Conservation (phyloP, 176 grass and related monocot genomes). For the Lolium perenne region DNA sequence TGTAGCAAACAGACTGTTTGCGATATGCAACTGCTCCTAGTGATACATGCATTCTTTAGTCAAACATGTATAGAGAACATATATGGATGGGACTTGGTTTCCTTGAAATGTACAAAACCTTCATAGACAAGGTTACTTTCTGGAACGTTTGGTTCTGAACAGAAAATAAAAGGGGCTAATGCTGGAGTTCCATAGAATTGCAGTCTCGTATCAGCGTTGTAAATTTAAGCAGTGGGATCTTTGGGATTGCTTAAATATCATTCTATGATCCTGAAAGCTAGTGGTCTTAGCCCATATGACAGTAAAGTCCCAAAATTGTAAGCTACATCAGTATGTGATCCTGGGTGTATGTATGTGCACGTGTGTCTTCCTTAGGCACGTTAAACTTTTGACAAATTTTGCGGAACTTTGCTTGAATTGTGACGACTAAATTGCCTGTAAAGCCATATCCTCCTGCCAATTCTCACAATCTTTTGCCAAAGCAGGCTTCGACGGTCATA, state of each 20-base stretch:
- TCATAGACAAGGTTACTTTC: slow-evolving; percentile 59
- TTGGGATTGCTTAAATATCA: neutral
- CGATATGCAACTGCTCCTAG: neutral
- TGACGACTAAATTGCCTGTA: neutral
- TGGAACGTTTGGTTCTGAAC: neutral
- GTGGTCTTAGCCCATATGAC: neutral
- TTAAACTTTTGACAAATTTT: no score
- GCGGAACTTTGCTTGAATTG: neutral
- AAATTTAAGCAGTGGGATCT: neutral
- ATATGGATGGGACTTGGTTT: neutral
- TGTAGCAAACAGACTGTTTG: slow-evolving; percentile 1
- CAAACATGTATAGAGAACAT: neutral
- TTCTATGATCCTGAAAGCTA: neutral
- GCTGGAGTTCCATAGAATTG: neutral
- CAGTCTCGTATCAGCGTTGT: neutral
- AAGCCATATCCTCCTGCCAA: no score
- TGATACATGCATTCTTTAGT: neutral
- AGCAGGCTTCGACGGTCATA: no score
- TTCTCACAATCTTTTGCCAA: no score
- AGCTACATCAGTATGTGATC: neutral
- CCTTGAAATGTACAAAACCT: slow-evolving; percentile 34
- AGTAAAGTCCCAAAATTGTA: neutral
- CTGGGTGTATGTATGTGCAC: neutral
- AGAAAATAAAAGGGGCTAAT: no score
- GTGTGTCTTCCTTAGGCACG: no score